Evolutionary conservation across 1,284 basidiomycete genomes (phyloP).

Genomic region (Sporisorium reilianum): DNA sequence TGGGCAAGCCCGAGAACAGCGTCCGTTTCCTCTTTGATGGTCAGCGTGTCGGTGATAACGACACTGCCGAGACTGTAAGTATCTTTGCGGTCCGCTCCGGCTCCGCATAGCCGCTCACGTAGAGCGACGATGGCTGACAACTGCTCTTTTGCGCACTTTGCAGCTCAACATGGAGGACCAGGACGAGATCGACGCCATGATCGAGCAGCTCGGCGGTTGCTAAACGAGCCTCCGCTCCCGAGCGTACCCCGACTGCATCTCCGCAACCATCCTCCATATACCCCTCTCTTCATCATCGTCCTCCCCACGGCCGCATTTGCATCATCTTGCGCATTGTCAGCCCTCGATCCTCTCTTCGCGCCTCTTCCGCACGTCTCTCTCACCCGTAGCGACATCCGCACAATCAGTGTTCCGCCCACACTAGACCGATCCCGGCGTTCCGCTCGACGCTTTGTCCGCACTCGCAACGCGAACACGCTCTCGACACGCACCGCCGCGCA

Average conservation of each 20-base stretch:
- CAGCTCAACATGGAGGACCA: conserved; percentile 68
- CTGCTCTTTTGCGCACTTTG: not conserved
- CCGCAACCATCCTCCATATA: conserved; percentile 17
- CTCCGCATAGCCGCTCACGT: not conserved
- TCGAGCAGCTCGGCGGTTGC: conserved; percentile 66
- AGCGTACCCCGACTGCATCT: not conserved
- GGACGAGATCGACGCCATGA: conserved; percentile 69
- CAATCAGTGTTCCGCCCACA: not conserved
- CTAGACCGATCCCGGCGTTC: not conserved
- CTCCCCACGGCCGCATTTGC: not conserved
- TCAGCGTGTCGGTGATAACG: conserved; percentile 65
- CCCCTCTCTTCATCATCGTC: conserved; percentile 10
- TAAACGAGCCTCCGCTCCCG: conserved; percentile 6
- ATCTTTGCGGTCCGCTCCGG: not conserved
- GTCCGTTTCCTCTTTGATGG: conserved; percentile 69
- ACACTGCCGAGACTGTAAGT: conserved; percentile 68
- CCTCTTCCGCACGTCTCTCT: not conserved
- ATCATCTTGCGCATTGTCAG: not conserved
- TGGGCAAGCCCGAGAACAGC: conserved; percentile 77
- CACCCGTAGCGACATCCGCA: not conserved
- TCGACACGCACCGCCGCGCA: no score
- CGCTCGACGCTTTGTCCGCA: not conserved
- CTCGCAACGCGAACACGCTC: not conserved
- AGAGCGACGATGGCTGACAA: not conserved
- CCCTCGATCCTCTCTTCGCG: not conserved